Conservation (phyloP, 202 grass and related monocot genomes). For the Zizania palustris region DNA sequence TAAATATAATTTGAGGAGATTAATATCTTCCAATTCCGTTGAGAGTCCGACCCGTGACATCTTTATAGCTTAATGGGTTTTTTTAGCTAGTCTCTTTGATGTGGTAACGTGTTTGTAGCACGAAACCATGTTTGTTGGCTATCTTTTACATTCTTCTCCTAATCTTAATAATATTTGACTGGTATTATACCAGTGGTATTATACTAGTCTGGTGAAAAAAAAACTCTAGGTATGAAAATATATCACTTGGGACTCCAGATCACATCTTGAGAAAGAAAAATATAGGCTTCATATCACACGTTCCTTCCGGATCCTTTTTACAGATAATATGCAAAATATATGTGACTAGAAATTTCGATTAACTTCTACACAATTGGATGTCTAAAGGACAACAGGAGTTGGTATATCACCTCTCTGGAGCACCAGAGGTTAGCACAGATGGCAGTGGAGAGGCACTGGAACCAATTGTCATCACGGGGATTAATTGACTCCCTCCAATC, state of each 20-base stretch:
- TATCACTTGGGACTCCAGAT: not conserved
- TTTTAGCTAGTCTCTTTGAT: too few species aligned
- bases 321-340: conserved; percentile 25
- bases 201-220: too few species aligned
- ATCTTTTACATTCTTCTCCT: too few species aligned
- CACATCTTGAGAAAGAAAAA: conserved; percentile 2
- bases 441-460: not conserved
- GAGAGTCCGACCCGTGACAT: too few species aligned
- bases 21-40: too few species aligned
- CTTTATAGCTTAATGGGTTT: too few species aligned
- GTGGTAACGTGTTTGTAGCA: too few species aligned
- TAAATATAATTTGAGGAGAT: too few species aligned
- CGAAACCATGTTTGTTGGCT: too few species aligned
- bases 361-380: conserved; percentile 11
- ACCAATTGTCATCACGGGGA: not conserved
- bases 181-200: too few species aligned
- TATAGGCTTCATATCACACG: conserved; percentile 11
- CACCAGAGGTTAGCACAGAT: not conserved
- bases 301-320: not conserved
- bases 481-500: conserved; percentile 27
- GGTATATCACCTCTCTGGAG: conserved; percentile 32
- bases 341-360: not conserved
- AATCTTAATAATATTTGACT: too few species aligned
- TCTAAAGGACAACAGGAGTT: conserved; percentile 31
- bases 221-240: conserved; percentile 2